Evolutionary conservation across 1,284 basidiomycete genomes (phyloP), one percentile per base, ranked within the genome.

Genomic region (Omphalotus olearius): DNA sequence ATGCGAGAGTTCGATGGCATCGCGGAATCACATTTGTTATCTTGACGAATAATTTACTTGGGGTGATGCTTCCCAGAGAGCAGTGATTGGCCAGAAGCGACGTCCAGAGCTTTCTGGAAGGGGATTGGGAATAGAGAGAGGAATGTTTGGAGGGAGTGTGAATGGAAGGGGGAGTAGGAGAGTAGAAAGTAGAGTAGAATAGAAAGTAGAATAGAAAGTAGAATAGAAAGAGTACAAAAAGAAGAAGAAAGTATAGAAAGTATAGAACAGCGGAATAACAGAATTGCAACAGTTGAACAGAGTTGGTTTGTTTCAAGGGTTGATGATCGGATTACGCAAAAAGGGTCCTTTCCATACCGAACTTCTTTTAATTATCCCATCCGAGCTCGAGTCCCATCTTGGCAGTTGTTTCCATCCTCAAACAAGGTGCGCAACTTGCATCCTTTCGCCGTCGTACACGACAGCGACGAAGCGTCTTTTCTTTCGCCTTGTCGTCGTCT

Each of bases 361-460:
- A 52, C 28, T 55, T 36, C 35, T 48, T 55, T 59, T 59, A 55
- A 59, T 59, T 59, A 59, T 56, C 45, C 46, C 44, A 55, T 55
- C 50, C 53, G 48, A 47, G 40, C 39, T 48, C 50, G 53, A 47
- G 45, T 53, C 54, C 59, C 57, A 51, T 52, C 57, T 60, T 61
- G 60, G 58, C 57, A 50, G 47, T 52, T 50, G 36, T 40, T 42
- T 52, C 43, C 54, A 53, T 53, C 52, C 46, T 55, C 47, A 33
- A 52, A 25, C 45, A 39, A 35, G 17, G 23, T 49, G 36, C 45
- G 33, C 41, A 52, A 51, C 46, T 39, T 35, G 38, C 54, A 47
- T 35, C 42, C 25, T 52, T 46, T 48, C 45, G 38, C 52, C 55
- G 53, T 41, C 38, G 30, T 51, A 51, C 25, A 36, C 40, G 51